Evolutionary conservation across 805 yeast genomes (phyloP).

Genomic region (Candida ovalis): DNA sequence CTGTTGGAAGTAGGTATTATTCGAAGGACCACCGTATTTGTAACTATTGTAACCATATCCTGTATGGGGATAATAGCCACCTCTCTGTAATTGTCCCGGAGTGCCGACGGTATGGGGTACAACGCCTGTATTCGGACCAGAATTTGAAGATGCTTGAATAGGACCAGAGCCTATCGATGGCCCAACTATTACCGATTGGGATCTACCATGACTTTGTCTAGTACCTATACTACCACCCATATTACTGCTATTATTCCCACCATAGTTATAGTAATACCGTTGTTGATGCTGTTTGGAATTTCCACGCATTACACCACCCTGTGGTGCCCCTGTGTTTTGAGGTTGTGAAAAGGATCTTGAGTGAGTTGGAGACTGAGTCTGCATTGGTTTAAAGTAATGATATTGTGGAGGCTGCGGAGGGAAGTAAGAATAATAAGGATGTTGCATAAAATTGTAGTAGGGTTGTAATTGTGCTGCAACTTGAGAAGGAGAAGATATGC

Average conservation of each 20-base stretch:
- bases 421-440: neutral
- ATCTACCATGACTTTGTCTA: neutral
- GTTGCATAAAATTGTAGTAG: neutral
- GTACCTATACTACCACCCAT: neutral
- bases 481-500: neutral
- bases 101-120: neutral
- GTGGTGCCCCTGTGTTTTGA: neutral
- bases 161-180: neutral
- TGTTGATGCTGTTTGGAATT: neutral
- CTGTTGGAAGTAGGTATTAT: neutral
- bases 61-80: neutral
- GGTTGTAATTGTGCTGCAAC: constrained; percentile 3
- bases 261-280: neutral
- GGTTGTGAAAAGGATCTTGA: neutral
- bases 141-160: neutral
- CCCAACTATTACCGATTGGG: neutral
- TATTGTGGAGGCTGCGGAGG: neutral
- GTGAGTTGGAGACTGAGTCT: neutral
- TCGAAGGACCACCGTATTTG: neutral
- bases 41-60: neutral
- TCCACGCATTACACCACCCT: neutral
- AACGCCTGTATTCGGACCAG: neutral
- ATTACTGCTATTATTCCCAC: neutral
- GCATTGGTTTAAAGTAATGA: neutral
- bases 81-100: neutral